Percentiles rank a stretch among this genome's conserved stretches.
Conservation (phyloP, 2,329 filamentous ascomycete species). For the Beauveria asiatica region DNA sequence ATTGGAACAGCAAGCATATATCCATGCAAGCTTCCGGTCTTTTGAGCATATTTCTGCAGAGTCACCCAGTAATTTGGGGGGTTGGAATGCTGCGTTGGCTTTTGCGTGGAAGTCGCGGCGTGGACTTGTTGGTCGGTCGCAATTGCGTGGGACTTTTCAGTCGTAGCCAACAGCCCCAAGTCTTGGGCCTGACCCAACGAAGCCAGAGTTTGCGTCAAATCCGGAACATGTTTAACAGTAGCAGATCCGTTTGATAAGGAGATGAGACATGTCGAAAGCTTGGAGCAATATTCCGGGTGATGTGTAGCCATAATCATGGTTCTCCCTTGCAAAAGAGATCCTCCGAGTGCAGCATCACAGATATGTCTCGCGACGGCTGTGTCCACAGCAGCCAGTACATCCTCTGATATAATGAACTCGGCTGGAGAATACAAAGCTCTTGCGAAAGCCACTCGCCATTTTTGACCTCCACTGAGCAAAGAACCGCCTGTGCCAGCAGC, state of each 20-base stretch:
- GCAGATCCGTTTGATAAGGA: conserved; percentile 5
- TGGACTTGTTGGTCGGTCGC: background rate
- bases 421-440: conserved; percentile 64
- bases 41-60: background rate
- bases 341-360: conserved; percentile 1
- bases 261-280: background rate
- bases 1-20: background rate
- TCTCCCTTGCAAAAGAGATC: conserved; percentile 7
- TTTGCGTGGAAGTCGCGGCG: background rate
- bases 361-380: conserved; percentile 36
- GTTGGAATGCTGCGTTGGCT: background rate
- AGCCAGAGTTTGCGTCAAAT: background rate
- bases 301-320: conserved; percentile 14
- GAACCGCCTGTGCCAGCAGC: conserved; percentile 71
- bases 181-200: background rate
- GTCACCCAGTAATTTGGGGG: background rate
- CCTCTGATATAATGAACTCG: conserved; percentile 61
- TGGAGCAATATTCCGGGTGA: conserved; percentile 11
- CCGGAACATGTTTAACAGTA: background rate
- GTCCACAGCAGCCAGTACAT: conserved; percentile 68
- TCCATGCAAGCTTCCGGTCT: background rate
- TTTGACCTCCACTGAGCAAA: conserved; percentile 66
- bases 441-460: conserved; percentile 66
- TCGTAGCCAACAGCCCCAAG: background rate
- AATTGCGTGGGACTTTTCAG: background rate